A percentile compares a stretch with the other conserved stretches of the same genome.
Conservation (phyloP, 768 basidiomycete genomes). For the Kwoniella europaea region DNA sequence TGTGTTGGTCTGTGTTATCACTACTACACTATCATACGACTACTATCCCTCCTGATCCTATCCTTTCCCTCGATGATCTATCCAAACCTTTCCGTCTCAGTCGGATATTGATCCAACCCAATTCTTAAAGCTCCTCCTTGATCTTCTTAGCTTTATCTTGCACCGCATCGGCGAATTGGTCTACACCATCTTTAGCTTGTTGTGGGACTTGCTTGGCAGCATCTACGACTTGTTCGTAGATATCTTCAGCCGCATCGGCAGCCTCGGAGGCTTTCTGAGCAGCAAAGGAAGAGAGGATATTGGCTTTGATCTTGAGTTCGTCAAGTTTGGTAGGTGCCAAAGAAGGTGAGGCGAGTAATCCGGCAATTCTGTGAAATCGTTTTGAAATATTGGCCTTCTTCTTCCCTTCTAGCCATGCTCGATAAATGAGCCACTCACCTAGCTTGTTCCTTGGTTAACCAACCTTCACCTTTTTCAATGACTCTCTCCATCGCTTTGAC, state of each 20-base stretch:
- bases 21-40: not conserved
- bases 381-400: constrained; percentile 22
- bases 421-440: constrained; percentile 64
- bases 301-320: constrained; percentile 89
- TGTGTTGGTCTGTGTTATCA: not conserved
- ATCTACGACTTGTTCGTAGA: constrained; percentile 45
- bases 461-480: constrained; percentile 70
- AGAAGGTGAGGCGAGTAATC: constrained; percentile 78
- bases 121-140: constrained; percentile 42
- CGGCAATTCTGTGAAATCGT: constrained; percentile 64
- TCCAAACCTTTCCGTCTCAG: not conserved
- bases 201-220: constrained; percentile 59
- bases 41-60: not conserved
- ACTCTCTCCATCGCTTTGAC: constrained; percentile 89
- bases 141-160: constrained; percentile 37
- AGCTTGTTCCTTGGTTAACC: constrained; percentile 81
- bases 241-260: constrained; percentile 35
- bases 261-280: constrained; percentile 43
- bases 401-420: not conserved
- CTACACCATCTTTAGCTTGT: constrained; percentile 53
- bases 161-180: constrained; percentile 33
- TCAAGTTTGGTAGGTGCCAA: constrained; percentile 80
- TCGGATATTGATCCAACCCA: not conserved
- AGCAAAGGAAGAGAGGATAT: constrained; percentile 64
- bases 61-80: not conserved